phyloP scores from a whole-genome alignment of 306 rosid species.

The Crataegus laevigata region DNA sequence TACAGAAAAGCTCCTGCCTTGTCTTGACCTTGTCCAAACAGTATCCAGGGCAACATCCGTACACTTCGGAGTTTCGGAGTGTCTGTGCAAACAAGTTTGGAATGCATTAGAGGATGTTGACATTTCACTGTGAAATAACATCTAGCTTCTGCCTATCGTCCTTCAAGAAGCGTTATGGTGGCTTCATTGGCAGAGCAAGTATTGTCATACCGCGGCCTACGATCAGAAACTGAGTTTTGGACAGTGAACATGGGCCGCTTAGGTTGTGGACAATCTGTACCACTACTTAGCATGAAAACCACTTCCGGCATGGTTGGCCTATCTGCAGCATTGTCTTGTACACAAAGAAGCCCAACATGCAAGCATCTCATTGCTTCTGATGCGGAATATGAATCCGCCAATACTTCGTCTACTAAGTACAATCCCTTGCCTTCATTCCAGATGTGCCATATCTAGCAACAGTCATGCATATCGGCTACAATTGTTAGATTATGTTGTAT shows the following conservation, averaged over 20 bases:
- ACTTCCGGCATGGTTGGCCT: conserved; percentile 22
- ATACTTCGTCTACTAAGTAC: neutral
- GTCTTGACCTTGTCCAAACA: no score
- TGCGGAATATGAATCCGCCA: neutral
- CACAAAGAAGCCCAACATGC: conserved; percentile 16
- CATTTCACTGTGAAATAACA: no score
- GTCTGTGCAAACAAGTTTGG: no score
- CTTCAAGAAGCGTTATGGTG: neutral
- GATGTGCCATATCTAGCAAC: neutral
- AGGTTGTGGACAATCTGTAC: conserved; percentile 7
- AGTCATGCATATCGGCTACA: neutral
- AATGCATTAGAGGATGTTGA: no score
- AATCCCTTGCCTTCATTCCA: conserved; percentile 5
- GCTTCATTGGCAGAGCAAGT: conserved; percentile 6
- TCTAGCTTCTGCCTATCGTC: neutral
- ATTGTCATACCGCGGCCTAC: neutral
- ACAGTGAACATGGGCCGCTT: neutral
- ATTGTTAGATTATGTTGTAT: neutral
- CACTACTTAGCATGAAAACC: conserved; percentile 2
- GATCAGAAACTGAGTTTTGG: neutral
- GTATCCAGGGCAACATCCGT: no score
- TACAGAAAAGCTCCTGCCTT: no score
- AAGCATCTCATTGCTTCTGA: conserved; percentile 9
- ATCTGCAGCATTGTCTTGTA: conserved; percentile 11
- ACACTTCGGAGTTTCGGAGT: no score